Evolutionary conservation across 768 basidiomycete genomes (phyloP), one percentile per base, ranked within the genome.

Genomic region (Trametes cingulata): DNA sequence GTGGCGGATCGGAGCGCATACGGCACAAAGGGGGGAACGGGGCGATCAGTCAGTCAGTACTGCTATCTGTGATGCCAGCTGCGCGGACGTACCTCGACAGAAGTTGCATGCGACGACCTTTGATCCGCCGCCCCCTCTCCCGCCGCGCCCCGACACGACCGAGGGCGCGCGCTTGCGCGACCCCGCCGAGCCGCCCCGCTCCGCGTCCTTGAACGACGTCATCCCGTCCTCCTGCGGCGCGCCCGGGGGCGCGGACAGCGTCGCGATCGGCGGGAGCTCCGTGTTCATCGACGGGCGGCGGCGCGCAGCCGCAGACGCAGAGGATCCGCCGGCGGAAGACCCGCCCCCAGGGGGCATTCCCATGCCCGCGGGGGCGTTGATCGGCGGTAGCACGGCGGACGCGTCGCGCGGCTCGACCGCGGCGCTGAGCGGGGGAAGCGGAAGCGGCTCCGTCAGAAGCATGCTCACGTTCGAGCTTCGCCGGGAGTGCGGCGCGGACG

Each of bases 101-200:
- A 91, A 91, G 73, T 93, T 91, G 74, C 91, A 93, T 15, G 91
- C 91, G 22, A 93, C 90, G 13, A 92, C 88, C 69, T 93, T 93
- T 46, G 90, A 89, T 12, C 91, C 91, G 51, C 88, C 88, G 58
- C 80, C 86, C 36, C 83, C 49, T 78, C 67, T 81, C 79, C 62
- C 85, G 83, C 54, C 76, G 68, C 85, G 86, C 40, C 82, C 86
- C 46, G 85, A 85, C 13, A 88, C 80, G 8, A 88, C 87, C 8
- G 67, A 66, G 6, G 86, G 82, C 14, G 87, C 82, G 49, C 90
- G 84, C 69, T 85, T 86, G 67, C 90, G 77, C 72, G 85, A 85
- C 25, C 84, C 82, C 42, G 63, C 56, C 24, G 66, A 63, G 47
- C 17, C 29, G 29, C 10, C 29, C 29, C 29, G 19, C 4, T 63